Percentiles rank a stretch among this genome's conserved stretches.
phyloP scores from a whole-genome alignment of 768 basidiomycete species.

The Pisolithus orientalis region DNA sequence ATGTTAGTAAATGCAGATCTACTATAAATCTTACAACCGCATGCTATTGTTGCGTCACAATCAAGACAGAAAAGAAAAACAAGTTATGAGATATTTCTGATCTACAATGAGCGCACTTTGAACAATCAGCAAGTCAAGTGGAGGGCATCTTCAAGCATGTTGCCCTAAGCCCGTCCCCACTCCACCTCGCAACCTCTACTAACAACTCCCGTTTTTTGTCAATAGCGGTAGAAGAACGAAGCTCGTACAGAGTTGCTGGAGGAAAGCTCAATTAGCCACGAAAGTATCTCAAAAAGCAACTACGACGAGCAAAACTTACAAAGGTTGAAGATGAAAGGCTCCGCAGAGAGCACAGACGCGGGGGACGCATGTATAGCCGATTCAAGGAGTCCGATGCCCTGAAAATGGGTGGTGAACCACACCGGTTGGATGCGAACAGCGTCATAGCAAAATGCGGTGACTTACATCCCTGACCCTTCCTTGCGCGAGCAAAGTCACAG shows the following conservation, averaged over 20 bases:
- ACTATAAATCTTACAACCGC: background rate
- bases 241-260: conserved; percentile 76
- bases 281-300: background rate
- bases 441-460: background rate
- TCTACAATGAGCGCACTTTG: too few relatives aligned
- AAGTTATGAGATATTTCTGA: background rate
- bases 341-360: conserved; percentile 64
- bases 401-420: background rate
- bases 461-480: conserved; percentile 67
- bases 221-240: conserved; percentile 63
- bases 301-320: conserved; percentile 38
- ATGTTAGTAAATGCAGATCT: conserved; percentile 1
- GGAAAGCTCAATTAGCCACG: background rate
- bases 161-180: conserved; percentile 74
- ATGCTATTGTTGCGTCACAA: background rate
- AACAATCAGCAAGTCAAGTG: conserved; percentile 25
- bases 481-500: conserved; percentile 64
- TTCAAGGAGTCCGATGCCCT: conserved; percentile 73
- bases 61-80: background rate
- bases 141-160: conserved; percentile 76
- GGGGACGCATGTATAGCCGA: conserved; percentile 56
- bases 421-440: background rate
- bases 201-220: conserved; percentile 74
- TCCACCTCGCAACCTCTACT: conserved; percentile 77
- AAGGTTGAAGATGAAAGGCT: conserved; percentile 81